Evolutionary conservation across 225 moss, liverwort and hornwort genomes (phyloP).

Genomic region (Sphagnum tenellum): DNA sequence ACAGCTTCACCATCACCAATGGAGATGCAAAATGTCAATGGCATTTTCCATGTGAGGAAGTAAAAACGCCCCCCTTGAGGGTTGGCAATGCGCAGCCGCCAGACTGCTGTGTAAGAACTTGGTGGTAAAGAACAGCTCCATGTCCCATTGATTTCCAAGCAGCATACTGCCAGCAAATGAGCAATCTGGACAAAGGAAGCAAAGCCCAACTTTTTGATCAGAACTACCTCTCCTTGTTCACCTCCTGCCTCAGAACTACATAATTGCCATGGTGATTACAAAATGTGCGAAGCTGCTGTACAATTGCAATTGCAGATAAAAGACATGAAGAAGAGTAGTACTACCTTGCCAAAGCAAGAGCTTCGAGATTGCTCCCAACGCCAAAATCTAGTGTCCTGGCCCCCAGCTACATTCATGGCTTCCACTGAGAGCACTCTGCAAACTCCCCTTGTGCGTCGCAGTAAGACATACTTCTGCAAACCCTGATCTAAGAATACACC

Average conservation of each 20-base stretch:
- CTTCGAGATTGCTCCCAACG: slow-evolving; percentile 66
- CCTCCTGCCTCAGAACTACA: too few relatives aligned
- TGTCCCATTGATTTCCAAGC: slow-evolving; percentile 63
- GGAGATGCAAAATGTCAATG: slow-evolving; percentile 44
- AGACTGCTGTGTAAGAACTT: slow-evolving; percentile 60
- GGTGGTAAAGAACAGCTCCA: slow-evolving; percentile 76
- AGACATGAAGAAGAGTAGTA: neutral
- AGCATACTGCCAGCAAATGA: slow-evolving; percentile 67
- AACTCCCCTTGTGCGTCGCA: slow-evolving; percentile 53
- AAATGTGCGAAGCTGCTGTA: too few relatives aligned
- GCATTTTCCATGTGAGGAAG: slow-evolving; percentile 72
- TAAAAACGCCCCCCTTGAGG: slow-evolving; percentile 67
- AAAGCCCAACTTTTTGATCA: too few relatives aligned
- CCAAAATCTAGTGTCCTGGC: slow-evolving; percentile 67
- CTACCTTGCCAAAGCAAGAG: slow-evolving; percentile 73
- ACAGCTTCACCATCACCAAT: slow-evolving; percentile 43
- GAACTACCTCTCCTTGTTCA: too few relatives aligned
- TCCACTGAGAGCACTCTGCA: slow-evolving; percentile 67
- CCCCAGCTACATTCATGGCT: slow-evolving; percentile 65
- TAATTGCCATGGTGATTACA: too few relatives aligned
- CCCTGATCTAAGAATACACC: slow-evolving; percentile 54
- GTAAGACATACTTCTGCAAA: slow-evolving; percentile 54
- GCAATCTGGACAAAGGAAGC: slow-evolving; percentile 38
- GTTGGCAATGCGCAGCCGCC: slow-evolving; percentile 83
- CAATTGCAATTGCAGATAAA: neutral